Evolutionary conservation across 1,139 yeast genomes (phyloP).

Genomic region (Blastobotrys persicus): DNA sequence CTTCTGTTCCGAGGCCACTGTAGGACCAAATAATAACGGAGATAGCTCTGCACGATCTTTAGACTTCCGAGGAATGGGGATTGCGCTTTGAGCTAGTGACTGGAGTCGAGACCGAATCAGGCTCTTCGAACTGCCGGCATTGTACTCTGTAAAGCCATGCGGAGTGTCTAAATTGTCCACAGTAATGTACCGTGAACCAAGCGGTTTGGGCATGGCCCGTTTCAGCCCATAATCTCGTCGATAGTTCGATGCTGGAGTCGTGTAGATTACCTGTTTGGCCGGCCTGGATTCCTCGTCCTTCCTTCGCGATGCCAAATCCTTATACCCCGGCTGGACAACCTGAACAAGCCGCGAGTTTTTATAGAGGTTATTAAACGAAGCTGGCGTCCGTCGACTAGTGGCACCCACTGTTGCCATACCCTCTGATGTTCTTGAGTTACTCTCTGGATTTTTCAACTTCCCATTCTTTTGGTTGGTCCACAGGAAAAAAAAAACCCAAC

Average conservation of each 20-base stretch:
- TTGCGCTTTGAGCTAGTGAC: slow-evolving; percentile 40
- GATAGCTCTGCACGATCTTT: slow-evolving; percentile 13
- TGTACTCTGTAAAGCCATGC: slow-evolving; percentile 50
- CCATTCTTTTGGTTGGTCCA: neutral
- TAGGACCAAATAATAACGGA: slow-evolving; percentile 13
- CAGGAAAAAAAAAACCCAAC: slow-evolving; percentile 1
- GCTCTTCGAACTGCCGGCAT: slow-evolving; percentile 46
- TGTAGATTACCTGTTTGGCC: slow-evolving; percentile 46
- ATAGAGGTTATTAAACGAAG: slow-evolving; percentile 10
- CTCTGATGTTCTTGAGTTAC: no score
- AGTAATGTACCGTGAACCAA: slow-evolving; percentile 45
- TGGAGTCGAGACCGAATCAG: slow-evolving; percentile 48
- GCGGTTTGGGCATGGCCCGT: slow-evolving; percentile 46
- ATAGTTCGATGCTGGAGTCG: slow-evolving; percentile 47
- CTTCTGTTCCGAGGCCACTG: neutral
- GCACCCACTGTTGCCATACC: slow-evolving; percentile 5
- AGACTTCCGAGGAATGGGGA: slow-evolving; percentile 14
- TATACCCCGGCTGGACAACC: slow-evolving; percentile 9
- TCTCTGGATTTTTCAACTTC: neutral
- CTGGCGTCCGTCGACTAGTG: slow-evolving; percentile 7
- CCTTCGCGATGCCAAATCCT: neutral
- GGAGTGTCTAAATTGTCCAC: slow-evolving; percentile 48
- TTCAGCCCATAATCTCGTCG: slow-evolving; percentile 58
- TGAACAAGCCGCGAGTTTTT: slow-evolving; percentile 15
- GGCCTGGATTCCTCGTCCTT: slow-evolving; percentile 8